Conservation (phyloP, 1,284 basidiomycete species). For the Heterobasidion annosum region DNA sequence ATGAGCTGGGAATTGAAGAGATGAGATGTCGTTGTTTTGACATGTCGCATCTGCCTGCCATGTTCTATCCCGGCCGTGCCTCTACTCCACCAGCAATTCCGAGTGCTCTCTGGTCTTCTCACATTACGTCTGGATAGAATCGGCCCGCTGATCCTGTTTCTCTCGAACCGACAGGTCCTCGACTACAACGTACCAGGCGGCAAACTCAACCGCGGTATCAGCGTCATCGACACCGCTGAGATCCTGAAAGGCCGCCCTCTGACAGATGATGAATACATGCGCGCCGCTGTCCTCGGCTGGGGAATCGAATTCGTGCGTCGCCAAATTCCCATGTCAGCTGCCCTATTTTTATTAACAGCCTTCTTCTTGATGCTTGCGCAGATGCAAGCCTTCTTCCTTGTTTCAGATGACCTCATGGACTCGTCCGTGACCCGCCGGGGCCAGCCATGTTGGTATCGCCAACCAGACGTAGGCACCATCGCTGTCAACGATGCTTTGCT, state of each 20-base stretch:
- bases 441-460: slow-evolving; percentile 95
- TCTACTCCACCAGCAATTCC: no score
- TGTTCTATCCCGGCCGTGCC: no score
- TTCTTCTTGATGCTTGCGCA: slow-evolving; percentile 20
- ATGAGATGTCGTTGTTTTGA: no score
- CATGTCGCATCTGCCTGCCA: no score
- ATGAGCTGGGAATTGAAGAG: no score
- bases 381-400: slow-evolving; percentile 98
- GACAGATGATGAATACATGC: slow-evolving; percentile 80
- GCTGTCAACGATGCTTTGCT: slow-evolving; percentile 98
- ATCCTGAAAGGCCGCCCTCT: slow-evolving; percentile 72
- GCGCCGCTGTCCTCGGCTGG: slow-evolving; percentile 92
- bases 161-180: slow-evolving; percentile 50
- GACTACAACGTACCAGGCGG: slow-evolving; percentile 95
- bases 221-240: slow-evolving; percentile 89
- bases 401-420: slow-evolving; percentile 99
- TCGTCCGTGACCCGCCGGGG: slow-evolving; percentile 88
- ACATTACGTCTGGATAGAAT: neutral
- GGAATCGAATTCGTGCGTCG: slow-evolving; percentile 83
- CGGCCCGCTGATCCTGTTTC: neutral
- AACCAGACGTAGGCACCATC: slow-evolving; percentile 72
- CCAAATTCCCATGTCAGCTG: neutral
- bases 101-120: neutral
- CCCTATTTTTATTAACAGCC: neutral
- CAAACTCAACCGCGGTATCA: slow-evolving; percentile 94